These are phyloP conservation scores for Hericium erinaceus DNA, from an alignment of 768 basidiomycete species.

Conservation along the genomic window DNA sequence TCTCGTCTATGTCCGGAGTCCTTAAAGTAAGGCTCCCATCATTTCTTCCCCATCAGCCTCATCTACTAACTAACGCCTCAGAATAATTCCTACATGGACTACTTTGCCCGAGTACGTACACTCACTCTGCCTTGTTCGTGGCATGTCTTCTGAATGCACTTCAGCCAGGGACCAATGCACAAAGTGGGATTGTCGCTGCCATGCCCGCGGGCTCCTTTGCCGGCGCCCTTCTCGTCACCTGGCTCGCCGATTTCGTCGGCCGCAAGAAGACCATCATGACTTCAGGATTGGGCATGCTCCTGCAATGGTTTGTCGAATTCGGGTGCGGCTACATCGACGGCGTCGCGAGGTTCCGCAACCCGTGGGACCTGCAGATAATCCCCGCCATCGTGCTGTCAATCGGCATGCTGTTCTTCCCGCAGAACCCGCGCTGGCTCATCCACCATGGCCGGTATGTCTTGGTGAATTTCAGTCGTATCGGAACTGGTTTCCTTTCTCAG, in stretches of 20 bases:
- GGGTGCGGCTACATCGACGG: constrained; percentile 37
- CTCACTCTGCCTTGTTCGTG: no score
- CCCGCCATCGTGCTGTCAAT: constrained; percentile 64
- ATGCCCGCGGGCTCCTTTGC: constrained; percentile 71
- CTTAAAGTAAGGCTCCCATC: constrained; percentile 31
- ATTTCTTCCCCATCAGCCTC: not conserved
- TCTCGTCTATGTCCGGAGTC: constrained; percentile 76
- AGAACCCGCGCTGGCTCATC: constrained; percentile 63
- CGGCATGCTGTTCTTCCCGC: constrained; percentile 71
- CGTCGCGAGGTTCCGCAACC: constrained; percentile 57
- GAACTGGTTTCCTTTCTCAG: no score
- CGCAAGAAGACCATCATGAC: constrained; percentile 59
- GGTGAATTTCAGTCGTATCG: no score
- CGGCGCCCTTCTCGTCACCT: constrained; percentile 56
- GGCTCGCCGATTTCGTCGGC: constrained; percentile 55
- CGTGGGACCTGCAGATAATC: constrained; percentile 68
- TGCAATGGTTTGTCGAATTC: not conserved
- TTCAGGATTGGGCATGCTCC: constrained; percentile 55
- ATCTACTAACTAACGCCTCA: constrained; percentile 1
- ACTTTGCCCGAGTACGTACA: constrained; percentile 18
- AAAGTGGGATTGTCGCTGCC: constrained; percentile 69
- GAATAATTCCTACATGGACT: constrained; percentile 25
- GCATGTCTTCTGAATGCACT: not conserved
- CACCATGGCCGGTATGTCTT: no score
- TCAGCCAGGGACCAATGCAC: constrained; percentile 41